phyloP scores from a whole-genome alignment of 2,329 filamentous ascomycete species.

The Arthrobotrys conoides region DNA sequence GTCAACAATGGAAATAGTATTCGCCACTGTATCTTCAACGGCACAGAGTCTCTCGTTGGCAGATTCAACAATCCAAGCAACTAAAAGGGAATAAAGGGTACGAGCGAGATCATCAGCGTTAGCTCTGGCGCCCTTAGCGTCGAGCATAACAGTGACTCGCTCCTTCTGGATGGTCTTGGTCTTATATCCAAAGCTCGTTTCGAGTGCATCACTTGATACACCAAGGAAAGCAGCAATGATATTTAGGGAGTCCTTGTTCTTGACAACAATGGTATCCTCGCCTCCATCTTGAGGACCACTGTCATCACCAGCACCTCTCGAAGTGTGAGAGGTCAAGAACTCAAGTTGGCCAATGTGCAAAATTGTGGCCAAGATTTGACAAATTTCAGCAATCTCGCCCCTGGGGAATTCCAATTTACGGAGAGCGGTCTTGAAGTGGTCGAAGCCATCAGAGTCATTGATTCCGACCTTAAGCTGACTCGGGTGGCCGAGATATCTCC shows the following conservation, averaged over 20 bases:
- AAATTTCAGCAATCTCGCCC: constrained; percentile 95
- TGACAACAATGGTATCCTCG: constrained; percentile 86
- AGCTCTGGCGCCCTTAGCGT: constrained; percentile 86
- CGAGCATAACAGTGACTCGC: constrained; percentile 98
- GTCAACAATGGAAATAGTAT: constrained; percentile 94
- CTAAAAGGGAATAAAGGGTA: constrained; percentile 91
- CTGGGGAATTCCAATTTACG: constrained; percentile 94
- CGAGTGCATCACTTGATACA: constrained; percentile 82
- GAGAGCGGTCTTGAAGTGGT: constrained; percentile 95
- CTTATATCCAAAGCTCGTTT: constrained; percentile 92
- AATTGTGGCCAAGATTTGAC: constrained; percentile 91
- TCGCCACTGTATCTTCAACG: constrained; percentile 86
- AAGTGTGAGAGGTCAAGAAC: constrained; percentile 85
- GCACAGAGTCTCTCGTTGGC: constrained; percentile 93
- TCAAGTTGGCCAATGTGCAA: constrained; percentile 98
- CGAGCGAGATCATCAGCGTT: constrained; percentile 95
- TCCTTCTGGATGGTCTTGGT: constrained; percentile 97
- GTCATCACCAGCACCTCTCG: constrained; percentile 84
- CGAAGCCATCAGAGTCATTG: constrained; percentile 94
- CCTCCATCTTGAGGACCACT: constrained; percentile 96
- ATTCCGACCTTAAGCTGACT: constrained; percentile 97
- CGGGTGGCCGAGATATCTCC: constrained; percentile 95
- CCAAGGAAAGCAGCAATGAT: constrained; percentile 96
- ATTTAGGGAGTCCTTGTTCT: constrained; percentile 89
- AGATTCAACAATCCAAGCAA: constrained; percentile 92